These are phyloP conservation scores for Termitomyces bulborhizus DNA, from an alignment of 768 basidiomycete genomes.

Conservation along the genomic window DNA sequence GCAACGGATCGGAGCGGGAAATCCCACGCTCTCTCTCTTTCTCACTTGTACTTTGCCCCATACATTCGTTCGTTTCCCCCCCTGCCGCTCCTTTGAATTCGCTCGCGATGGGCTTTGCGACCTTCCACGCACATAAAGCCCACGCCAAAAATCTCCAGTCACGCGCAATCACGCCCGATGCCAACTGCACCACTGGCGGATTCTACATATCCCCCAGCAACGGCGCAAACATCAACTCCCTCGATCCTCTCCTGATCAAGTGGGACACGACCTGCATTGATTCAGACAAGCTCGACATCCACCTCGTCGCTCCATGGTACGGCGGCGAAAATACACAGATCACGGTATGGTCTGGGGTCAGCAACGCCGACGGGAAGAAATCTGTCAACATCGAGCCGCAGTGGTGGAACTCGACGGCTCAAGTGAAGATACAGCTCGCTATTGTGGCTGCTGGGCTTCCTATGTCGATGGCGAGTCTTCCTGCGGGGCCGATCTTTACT, in stretches of 20 bases:
- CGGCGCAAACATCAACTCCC: conserved; percentile 38
- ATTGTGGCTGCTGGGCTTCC: conserved; percentile 48
- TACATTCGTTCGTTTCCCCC: not conserved
- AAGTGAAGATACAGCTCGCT: conserved; percentile 47
- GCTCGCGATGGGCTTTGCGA: not conserved
- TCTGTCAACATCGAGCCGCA: conserved; percentile 45
- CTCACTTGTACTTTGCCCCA: too few species aligned
- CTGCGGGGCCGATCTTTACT: conserved; percentile 65
- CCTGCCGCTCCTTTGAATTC: not conserved
- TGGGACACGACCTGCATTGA: conserved; percentile 62
- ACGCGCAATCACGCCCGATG: not conserved
- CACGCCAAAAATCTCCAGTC: not conserved
- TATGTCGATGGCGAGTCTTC: conserved; percentile 44
- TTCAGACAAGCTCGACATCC: conserved; percentile 54
- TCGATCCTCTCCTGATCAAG: conserved; percentile 44
- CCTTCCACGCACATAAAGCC: not conserved
- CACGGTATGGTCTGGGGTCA: conserved; percentile 53
- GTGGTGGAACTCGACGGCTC: conserved; percentile 64
- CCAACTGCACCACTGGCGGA: conserved; percentile 50
- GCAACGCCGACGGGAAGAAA: conserved; percentile 42
- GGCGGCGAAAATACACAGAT: conserved; percentile 30
- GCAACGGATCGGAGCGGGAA: too few species aligned
- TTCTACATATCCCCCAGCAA: conserved; percentile 55
- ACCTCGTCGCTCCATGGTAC: conserved; percentile 50
- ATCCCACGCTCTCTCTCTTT: too few species aligned